Base-by-base conservation (phyloP, 495 filamentous ascomycete species). In the Cercophora samala region DNA sequence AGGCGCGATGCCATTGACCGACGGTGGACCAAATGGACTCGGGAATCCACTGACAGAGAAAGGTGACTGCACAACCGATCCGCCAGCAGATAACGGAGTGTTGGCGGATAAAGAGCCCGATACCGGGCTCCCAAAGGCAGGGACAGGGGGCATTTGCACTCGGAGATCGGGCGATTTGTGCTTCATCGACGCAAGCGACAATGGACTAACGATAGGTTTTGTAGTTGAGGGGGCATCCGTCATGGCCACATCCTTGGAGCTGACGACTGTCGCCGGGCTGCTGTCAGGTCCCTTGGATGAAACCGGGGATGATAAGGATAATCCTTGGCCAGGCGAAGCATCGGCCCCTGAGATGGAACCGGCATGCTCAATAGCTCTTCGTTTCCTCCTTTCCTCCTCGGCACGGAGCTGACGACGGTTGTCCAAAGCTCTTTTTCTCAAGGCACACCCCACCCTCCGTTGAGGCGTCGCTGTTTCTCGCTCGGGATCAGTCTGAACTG, bases 61-160 rank as follows among this genome's bases (percentile, higher is more conserved):
- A 18, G 88, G 84, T 0, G 89, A 88, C 53, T 87, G 86, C 0
- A 79, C 69, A 1, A 79, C 53, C 13, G 82, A 76, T 42, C 78
- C 76, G 13, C 72, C 76, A 1, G 82, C 76, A 25, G 83, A 83
- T 29, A 76, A 32, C 15, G 84, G 79, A 11, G 82, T 85, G 1
- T 77, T 77, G 5, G 75, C 69, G 17, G 77, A 75, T 23, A 71
- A 74, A 9, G 75, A 61, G 5, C 66, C 66, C 0, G 77, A 70
- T 4, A 69, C 63, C 19, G 68, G 68, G 55, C 66, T 76, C 37
- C 67, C 78, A 37, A 80, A 79, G 4, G 75, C 76, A 2, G 77
- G 79, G 13, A 83, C 78, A 15, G 80, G 77, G 2, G 84, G 84
- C 73, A 83, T 72, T 46, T 85, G 82, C 8, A 86, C 82, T 25